Conservation (phyloP, 2,329 filamentous ascomycete genomes). For the Fusarium ramigenum region DNA sequence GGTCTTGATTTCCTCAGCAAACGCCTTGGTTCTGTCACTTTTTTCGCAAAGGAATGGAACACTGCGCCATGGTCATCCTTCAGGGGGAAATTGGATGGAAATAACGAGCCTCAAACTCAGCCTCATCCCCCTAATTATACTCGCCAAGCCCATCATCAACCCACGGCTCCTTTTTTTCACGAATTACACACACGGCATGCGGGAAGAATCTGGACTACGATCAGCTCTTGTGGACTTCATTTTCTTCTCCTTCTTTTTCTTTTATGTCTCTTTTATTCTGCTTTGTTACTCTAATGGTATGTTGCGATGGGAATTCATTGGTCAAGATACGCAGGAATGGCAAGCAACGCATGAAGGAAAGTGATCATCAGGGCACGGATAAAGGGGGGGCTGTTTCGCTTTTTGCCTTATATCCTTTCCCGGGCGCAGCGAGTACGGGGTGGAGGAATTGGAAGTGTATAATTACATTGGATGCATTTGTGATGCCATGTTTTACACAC, state of each 20-base stretch:
- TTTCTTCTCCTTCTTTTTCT: neutral
- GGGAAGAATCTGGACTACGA: conserved; percentile 6
- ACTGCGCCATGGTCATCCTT: neutral
- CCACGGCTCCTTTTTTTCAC: conserved; percentile 10
- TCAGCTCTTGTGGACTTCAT: neutral
- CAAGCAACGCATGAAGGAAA: conserved; percentile 6
- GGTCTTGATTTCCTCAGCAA: conserved; percentile 9
- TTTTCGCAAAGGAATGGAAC: conserved; percentile 8
- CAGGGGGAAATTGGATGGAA: conserved; percentile 5
- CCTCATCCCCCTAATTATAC: conserved; percentile 12
- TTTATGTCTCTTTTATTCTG: conserved; percentile 6
- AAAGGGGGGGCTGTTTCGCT: neutral
- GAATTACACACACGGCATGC: conserved; percentile 19
- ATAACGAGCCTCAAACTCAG: conserved; percentile 6
- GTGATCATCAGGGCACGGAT: conserved; percentile 2
- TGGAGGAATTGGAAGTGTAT: conserved; percentile 15
- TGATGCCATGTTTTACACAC: conserved; percentile 17
- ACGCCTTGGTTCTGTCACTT: neutral
- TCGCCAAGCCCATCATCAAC: neutral
- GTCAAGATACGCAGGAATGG: conserved; percentile 20
- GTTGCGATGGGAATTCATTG: conserved; percentile 15
- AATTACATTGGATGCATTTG: conserved; percentile 28
- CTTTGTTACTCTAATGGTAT: conserved; percentile 27
- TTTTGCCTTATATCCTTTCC: conserved; percentile 14
- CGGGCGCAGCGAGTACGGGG: conserved; percentile 17